Base-by-base conservation (phyloP, 1,284 basidiomycete genomes). In the Microbotryomycetes sp. region DNA sequence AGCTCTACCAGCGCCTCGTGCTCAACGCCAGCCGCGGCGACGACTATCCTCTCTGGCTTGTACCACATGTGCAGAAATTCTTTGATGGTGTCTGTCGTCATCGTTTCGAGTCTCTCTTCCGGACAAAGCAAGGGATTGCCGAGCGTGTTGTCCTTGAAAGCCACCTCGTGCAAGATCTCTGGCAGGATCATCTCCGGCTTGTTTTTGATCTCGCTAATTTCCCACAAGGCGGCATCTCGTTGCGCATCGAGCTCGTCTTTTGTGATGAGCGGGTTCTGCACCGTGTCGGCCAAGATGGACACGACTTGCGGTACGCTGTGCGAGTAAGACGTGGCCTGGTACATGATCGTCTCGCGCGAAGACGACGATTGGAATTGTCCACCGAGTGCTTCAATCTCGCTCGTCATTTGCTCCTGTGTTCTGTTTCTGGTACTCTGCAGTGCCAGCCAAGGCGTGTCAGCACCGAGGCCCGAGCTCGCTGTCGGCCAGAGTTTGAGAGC, bases 111-210 rank as follows among this genome's bases (percentile, higher is more conserved):
- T 56, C 87, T 85, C 47, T 91, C 86, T 68, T 89, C 86, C 1
- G 91, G 90, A 73, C 92, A 96, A 13, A 97, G 78, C 21, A 97
- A 77, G 0, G 91, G 85, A 75, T 93, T 96, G 29, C 94, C 94
- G 2, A 97, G 81, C 0, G 87, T 91, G 66, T 83, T 83, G 65
- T 81, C 78, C 59, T 82, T 79, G 74, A 89, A 97, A 0, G 93
- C 94, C 59, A 92, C 85, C 35, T 83, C 80, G 74, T 97, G 93
- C 26, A 97, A 76, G 5, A 94, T 77, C 73, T 98, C 94, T 3
- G 94, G 93, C n/a, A 97, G 79, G 64, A 94, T 88, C 82, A 92
- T 87, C 71, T 97, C 94, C 0, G 94, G 92, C 75, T 97, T 97
- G 56, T 82, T 80, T 73, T 78, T 83, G 62, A 97, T 84, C 77